A percentile compares a stretch with the other conserved stretches of the same genome.
phyloP scores from a whole-genome alignment of 129 eudicot genomes.

The Lonicera japonica region DNA sequence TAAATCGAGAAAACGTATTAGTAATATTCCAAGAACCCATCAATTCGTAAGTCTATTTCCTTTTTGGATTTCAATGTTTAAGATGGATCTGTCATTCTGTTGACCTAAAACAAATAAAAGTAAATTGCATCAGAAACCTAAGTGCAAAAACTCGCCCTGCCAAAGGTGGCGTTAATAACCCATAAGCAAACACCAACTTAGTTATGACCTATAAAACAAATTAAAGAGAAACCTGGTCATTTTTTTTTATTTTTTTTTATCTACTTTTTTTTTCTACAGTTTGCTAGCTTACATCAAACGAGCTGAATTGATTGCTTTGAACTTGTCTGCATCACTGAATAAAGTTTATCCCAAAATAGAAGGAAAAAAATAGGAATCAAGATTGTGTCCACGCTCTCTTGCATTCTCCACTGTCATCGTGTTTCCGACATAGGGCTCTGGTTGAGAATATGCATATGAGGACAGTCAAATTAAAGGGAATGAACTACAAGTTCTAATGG shows the following conservation, averaged over 20 bases:
- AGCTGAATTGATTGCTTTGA: constrained; percentile 97
- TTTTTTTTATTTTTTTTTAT: no score
- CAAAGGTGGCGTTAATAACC: constrained; percentile 69
- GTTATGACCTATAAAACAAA: no score
- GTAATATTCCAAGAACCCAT: no score
- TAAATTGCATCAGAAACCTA: constrained; percentile 64
- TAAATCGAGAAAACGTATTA: no score
- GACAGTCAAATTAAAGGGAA: neutral
- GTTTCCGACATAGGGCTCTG: constrained; percentile 76
- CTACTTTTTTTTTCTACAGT: no score
- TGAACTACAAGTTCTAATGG: neutral
- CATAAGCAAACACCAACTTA: no score
- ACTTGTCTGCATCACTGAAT: constrained; percentile 45
- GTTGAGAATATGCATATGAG: neutral
- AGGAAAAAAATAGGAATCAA: constrained; percentile 13
- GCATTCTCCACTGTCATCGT: constrained; percentile 67
- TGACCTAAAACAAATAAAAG: no score
- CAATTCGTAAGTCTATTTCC: no score
- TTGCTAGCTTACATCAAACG: constrained; percentile 89
- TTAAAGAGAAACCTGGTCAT: no score
- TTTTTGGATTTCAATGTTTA: no score
- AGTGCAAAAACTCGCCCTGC: constrained; percentile 87
- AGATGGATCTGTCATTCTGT: no score
- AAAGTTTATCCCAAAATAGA: constrained; percentile 14
- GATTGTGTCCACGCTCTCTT: constrained; percentile 92